These are phyloP conservation scores for Saccharomycopsis olivae DNA, from an alignment of 805 yeast species.

Conservation along the genomic window DNA sequence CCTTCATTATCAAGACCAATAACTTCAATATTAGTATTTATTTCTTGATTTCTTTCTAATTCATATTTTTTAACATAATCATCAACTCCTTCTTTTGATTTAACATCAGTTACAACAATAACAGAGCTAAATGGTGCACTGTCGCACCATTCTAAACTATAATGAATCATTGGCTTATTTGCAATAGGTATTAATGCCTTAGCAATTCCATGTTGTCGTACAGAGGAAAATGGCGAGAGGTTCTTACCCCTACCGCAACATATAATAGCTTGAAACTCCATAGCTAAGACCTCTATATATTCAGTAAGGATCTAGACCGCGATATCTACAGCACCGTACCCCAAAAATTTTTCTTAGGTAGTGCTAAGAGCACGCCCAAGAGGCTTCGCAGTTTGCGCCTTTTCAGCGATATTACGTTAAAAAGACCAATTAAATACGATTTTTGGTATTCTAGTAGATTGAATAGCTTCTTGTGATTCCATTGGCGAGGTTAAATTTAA, in stretches of 20 bases:
- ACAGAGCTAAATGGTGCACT: conserved; percentile 66
- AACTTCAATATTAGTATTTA: conserved; percentile 31
- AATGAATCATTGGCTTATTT: conserved; percentile 77
- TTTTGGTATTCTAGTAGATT: no score
- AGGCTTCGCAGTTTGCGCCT: no score
- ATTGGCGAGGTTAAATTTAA: no score
- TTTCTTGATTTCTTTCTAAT: conserved; percentile 21
- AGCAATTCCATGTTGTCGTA: conserved; percentile 52
- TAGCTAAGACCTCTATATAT: no score
- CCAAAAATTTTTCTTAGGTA: no score
- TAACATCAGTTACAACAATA: conserved; percentile 48
- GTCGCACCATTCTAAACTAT: conserved; percentile 89
- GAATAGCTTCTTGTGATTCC: no score
- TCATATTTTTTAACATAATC: conserved; percentile 36
- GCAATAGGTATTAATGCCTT: conserved; percentile 89
- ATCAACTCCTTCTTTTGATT: conserved; percentile 36
- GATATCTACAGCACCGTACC: neutral
- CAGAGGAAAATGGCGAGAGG: conserved; percentile 61
- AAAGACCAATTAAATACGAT: no score
- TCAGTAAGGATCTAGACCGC: neutral
- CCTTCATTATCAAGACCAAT: conserved; percentile 35
- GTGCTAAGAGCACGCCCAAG: no score
- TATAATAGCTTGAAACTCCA: conserved; percentile 90
- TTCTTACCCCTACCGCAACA: conserved; percentile 79
- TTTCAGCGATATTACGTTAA: no score